Base-by-base conservation (phyloP, 2,329 filamentous ascomycete genomes). In the Xylariaceae sp. region DNA sequence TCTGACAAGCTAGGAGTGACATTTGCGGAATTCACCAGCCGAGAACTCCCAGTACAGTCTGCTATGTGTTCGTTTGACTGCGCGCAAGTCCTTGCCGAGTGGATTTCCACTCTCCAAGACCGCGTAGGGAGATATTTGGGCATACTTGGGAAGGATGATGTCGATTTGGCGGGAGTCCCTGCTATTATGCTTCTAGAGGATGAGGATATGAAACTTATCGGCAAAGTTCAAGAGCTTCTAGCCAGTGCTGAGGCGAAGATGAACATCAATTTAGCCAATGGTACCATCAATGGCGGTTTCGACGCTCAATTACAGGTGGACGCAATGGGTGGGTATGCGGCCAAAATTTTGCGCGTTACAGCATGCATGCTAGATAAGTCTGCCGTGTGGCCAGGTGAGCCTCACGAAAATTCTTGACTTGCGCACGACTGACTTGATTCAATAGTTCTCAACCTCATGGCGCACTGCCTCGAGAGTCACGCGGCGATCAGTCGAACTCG, bases 1-100 rank as follows among this genome's bases (percentile, higher is more conserved):
- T 89, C 92, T 2, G 90, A 96, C 72, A 93, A 90, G 70, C 82
- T 95, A 11, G 92, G 92, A 1, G 86, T 94, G 24, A 92, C 91
- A 0, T 95, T 94, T 75, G 88, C 90, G 6, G 92, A 96, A 62
- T 88, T 91, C 60, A 89, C 87, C 1, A 92, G 90, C 50, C 84
- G 91, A 40, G 92, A 97, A 70, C 81, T 98, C 11, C 92, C 95
- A 0, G 84, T 96, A 34, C 94, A 96, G 71, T 92, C 91, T 12
- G 91, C 92, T 1, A 87, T 98, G 80, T 97, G 94, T 73, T 88
- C 90, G 4, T 96, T 96, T 68, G 94, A 98, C 70, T 98, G 94
- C 69, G 90, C 91, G 2, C 93, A 97, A 70, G 92, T 98, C 1
- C 83, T 99, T 28, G 92, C 92, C 0, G 94, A 98, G 74, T 99